A percentile compares a stretch with the other conserved stretches of the same genome.
These are phyloP conservation scores for Massarina eburnea DNA, from an alignment of 2,329 filamentous ascomycete genomes.

Conservation along the genomic window DNA sequence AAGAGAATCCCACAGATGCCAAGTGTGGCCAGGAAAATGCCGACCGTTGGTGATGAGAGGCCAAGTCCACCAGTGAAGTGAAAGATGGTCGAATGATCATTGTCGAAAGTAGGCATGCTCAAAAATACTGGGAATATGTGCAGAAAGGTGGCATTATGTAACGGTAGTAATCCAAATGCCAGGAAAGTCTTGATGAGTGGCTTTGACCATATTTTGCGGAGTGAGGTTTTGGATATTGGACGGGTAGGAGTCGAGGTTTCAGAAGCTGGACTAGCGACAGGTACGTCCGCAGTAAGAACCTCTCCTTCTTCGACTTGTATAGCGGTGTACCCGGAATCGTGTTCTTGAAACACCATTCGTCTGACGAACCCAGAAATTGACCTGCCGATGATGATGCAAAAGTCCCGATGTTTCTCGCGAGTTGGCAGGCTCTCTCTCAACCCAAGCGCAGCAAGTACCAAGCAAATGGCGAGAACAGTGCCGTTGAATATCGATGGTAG, in stretches of 20 bases:
- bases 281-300: slow-evolving; percentile 4
- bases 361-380: slow-evolving; percentile 34
- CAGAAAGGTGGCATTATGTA: slow-evolving; percentile 51
- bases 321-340: slow-evolving; percentile 10
- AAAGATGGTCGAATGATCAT: slow-evolving; percentile 32
- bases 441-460: slow-evolving; percentile 60
- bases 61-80: slow-evolving; percentile 49
- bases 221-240: slow-evolving; percentile 57
- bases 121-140: slow-evolving; percentile 51
- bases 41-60: slow-evolving; percentile 46
- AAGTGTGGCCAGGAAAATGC: slow-evolving; percentile 48
- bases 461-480: slow-evolving; percentile 57
- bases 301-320: slow-evolving; percentile 17
- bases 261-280: slow-evolving; percentile 8
- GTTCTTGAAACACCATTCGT: slow-evolving; percentile 19
- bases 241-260: slow-evolving; percentile 15
- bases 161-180: slow-evolving; percentile 46
- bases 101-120: slow-evolving; percentile 39
- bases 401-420: slow-evolving; percentile 36
- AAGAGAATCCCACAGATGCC: slow-evolving; percentile 48
- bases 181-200: slow-evolving; percentile 45
- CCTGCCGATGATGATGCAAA: slow-evolving; percentile 37
- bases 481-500: slow-evolving; percentile 68
- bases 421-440: slow-evolving; percentile 58
- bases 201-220: slow-evolving; percentile 46